Evolutionary conservation across 2,329 filamentous ascomycete genomes (phyloP), one percentile per base, ranked within the genome.

Genomic region (Tolypocladium tropicale): DNA sequence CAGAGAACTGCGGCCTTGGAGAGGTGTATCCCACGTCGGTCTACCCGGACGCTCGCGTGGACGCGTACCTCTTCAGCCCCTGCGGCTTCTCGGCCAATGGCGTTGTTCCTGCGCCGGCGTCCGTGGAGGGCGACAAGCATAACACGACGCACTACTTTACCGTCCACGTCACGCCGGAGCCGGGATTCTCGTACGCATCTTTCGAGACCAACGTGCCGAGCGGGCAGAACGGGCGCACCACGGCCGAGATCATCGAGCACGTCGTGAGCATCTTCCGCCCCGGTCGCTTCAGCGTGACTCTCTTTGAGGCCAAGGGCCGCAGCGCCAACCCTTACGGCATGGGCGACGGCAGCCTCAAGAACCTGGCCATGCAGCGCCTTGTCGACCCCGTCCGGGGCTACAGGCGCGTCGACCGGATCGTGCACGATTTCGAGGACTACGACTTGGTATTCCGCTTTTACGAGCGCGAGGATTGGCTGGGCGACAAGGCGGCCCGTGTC

Each of bases 191-290:
- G 6, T 99, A 95, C 70, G 94, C 94, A 37, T 96, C 91, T 2
- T 99, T 99, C 68, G 94, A 99, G 78, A 97, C 94, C 62, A 99
- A 97, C 64, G 93, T 99, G 4, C 94, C 94, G 1, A 88, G 90
- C 30, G 86, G 85, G 6, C 90, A 96, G 74, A 90, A 84, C 56
- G 92, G 92, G 18, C 88, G 92, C 60, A 88, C 92, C 69, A 96
- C 93, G 0, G 84, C 85, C 30, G 93, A 96, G 61, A 87, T 97
- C 58, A 88, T 99, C 59, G 85, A 96, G 71, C 90, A 96, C 62
- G 94, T 97, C 1, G 91, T 97, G 49, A 81, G 84, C 61, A 99
- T 99, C 68, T 99, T 99, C 83, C 90, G 91, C 70, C 94, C 94
- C 0, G 93, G 93, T n/a, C 88, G 93, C 55, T 99, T 99, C 79